These are phyloP conservation scores for Cercospora berteroae DNA, from an alignment of 2,329 filamentous ascomycete species.

Conservation along the genomic window DNA sequence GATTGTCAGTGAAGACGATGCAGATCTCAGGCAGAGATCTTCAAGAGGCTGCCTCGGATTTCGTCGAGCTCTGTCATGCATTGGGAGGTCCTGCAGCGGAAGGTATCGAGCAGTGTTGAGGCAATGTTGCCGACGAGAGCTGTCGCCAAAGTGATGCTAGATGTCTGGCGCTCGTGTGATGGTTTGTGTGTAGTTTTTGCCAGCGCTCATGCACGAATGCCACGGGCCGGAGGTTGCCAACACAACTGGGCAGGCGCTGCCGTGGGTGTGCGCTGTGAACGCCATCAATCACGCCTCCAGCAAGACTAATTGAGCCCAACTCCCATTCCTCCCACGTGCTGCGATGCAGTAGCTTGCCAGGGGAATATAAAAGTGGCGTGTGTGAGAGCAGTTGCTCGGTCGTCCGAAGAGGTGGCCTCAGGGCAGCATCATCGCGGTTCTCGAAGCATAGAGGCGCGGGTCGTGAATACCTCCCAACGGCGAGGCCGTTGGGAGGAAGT, in stretches of 20 bases:
- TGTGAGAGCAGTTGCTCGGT: neutral
- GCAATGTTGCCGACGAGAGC: neutral
- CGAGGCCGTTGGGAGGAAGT: neutral
- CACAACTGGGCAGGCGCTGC: neutral
- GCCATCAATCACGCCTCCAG: neutral
- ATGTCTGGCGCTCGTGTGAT: neutral
- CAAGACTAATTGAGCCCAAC: neutral
- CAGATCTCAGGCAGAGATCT: neutral
- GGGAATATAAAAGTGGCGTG: neutral
- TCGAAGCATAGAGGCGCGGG: neutral
- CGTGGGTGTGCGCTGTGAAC: neutral
- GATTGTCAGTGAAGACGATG: neutral
- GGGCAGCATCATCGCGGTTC: neutral
- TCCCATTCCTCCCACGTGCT: neutral
- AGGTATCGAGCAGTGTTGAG: neutral
- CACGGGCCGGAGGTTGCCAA: neutral
- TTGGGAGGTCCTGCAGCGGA: neutral
- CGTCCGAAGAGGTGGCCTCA: neutral
- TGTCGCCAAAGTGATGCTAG: neutral
- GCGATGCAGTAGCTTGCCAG: neutral
- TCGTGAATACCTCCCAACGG: neutral
- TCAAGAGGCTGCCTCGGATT: neutral
- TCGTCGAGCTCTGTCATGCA: neutral
- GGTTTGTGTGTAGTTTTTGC: neutral
- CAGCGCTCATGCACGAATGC: neutral